A percentile compares a stretch with the other conserved stretches of the same genome.
These are phyloP conservation scores for Scolecobasidium constrictum DNA, from an alignment of 2,329 filamentous ascomycete genomes.

Conservation along the genomic window DNA sequence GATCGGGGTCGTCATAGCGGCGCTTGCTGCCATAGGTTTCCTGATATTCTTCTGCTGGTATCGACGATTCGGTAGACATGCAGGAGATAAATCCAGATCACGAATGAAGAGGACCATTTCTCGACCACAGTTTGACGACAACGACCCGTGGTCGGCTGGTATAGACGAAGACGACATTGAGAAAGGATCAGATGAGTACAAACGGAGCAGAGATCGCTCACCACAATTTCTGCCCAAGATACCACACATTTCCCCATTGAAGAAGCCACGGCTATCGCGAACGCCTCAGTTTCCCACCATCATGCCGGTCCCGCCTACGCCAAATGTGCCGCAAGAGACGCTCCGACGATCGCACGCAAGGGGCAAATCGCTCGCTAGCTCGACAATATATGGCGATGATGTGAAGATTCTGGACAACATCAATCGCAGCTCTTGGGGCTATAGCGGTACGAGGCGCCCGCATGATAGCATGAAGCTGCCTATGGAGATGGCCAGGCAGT, in stretches of 20 bases:
- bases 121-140: background rate
- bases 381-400: constrained; percentile 1
- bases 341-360: too few species aligned
- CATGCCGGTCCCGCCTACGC: too few species aligned
- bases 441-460: background rate
- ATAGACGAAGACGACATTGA: constrained; percentile 2
- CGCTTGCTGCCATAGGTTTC: background rate
- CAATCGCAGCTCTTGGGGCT: constrained; percentile 4
- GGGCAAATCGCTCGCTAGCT: background rate
- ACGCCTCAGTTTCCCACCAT: too few species aligned
- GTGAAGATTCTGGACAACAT: constrained; percentile 1
- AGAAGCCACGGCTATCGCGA: too few species aligned
- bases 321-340: too few species aligned
- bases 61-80: background rate
- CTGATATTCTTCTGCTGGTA: background rate
- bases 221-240: constrained; percentile 2
- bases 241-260: too few species aligned
- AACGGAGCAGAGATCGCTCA: background rate
- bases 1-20: background rate
- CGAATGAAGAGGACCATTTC: background rate
- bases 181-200: background rate
- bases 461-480: constrained; percentile 7
- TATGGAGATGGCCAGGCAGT: background rate
- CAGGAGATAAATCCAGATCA: background rate
- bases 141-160: too few species aligned